These are phyloP conservation scores for Starmera quercuum DNA, from an alignment of 805 yeast genomes.

Conservation along the genomic window DNA sequence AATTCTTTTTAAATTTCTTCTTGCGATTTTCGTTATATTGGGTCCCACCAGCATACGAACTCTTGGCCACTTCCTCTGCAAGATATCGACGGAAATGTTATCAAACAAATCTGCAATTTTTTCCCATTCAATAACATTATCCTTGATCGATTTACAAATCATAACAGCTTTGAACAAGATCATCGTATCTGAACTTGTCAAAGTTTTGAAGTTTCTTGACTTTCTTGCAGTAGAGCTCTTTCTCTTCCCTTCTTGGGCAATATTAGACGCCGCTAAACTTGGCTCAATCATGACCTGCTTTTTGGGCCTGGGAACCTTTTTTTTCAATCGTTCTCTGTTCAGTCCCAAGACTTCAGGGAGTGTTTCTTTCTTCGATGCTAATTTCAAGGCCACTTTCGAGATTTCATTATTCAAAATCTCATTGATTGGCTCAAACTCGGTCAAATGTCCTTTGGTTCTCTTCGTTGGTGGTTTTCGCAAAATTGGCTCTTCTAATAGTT, in stretches of 20 bases:
- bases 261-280: background rate
- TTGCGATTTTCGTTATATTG: slow-evolving; percentile 45
- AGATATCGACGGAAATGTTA: slow-evolving; percentile 32
- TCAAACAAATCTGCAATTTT: slow-evolving; percentile 44
- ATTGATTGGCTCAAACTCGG: too few species aligned
- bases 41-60: slow-evolving; percentile 55
- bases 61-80: slow-evolving; percentile 64
- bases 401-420: too few species aligned
- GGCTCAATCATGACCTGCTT: background rate
- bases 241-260: background rate
- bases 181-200: slow-evolving; percentile 12
- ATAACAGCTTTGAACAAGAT: slow-evolving; percentile 54
- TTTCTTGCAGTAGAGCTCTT: background rate
- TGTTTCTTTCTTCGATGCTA: too few species aligned
- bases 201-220: slow-evolving; percentile 5
- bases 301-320: too few species aligned
- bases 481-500: too few species aligned
- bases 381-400: too few species aligned
- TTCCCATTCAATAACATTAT: slow-evolving; percentile 58
- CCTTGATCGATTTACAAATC: slow-evolving; percentile 54
- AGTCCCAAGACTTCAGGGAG: background rate
- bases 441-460: too few species aligned
- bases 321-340: background rate
- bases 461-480: too few species aligned
- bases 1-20: slow-evolving; percentile 58